phyloP scores from a whole-genome alignment of 441 rosid genomes.

The Pelargonium citronellum region DNA sequence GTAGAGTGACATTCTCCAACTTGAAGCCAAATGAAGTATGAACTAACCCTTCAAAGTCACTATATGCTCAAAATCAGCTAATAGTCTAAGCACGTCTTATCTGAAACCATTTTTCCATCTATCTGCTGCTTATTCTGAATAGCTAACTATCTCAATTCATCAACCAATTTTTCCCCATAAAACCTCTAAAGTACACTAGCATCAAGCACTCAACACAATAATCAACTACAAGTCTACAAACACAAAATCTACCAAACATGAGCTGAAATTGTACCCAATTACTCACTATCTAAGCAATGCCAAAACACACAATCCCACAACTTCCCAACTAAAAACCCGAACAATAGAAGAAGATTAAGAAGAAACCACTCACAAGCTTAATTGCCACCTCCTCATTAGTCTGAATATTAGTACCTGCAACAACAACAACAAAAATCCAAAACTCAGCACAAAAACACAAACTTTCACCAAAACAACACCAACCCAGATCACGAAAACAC shows the following conservation, averaged over 20 bases:
- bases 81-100: neutral
- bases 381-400: slow-evolving; percentile 7
- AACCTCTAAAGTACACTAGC: neutral
- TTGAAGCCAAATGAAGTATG: neutral
- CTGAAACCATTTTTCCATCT: too few species aligned
- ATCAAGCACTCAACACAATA: too few species aligned
- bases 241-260: too few species aligned
- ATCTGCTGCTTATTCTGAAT: neutral
- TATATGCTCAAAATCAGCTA: neutral
- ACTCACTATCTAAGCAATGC: too few species aligned
- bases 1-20: neutral
- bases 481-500: neutral
- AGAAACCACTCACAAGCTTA: slow-evolving; percentile 1
- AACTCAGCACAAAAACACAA: neutral
- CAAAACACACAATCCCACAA: too few species aligned
- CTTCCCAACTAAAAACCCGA: too few species aligned
- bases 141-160: neutral
- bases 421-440: neutral
- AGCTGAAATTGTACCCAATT: neutral
- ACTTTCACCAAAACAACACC: neutral
- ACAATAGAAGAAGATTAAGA: neutral
- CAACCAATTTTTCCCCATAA: too few species aligned
- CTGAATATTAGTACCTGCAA: slow-evolving; percentile 1
- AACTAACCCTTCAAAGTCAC: neutral
- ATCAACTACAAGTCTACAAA: neutral